Percentiles rank a stretch among this genome's conserved stretches.
Evolutionary conservation across 257 asterid genomes (phyloP).

Genomic region (Mentha longifolia): DNA sequence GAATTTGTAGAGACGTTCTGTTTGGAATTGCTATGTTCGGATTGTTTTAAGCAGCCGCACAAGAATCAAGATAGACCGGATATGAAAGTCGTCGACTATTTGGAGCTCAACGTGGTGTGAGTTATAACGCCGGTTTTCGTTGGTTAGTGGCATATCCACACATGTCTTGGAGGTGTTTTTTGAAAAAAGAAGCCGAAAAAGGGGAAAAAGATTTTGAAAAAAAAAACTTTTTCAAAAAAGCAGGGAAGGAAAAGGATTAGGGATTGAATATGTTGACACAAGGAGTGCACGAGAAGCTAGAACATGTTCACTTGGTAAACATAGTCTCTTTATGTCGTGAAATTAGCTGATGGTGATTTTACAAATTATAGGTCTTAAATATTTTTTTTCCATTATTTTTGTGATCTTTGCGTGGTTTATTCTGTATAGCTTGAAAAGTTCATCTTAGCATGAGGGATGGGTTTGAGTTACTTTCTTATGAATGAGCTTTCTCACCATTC

Average conservation of each 20-base stretch:
- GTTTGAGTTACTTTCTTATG: too few species aligned
- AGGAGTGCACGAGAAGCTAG: too few species aligned
- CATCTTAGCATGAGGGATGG: too few species aligned
- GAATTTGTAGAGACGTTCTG: constrained; percentile 73
- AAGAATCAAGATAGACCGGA: constrained; percentile 36
- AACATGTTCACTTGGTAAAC: too few species aligned
- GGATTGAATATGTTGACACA: neutral
- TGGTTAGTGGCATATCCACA: neutral
- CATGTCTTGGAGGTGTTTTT: neutral
- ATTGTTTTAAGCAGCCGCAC: constrained; percentile 47
- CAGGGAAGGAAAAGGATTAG: neutral
- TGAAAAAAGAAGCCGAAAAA: neutral
- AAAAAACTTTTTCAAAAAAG: too few species aligned
- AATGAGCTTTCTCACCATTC: too few species aligned
- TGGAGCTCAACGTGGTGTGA: constrained; percentile 16
- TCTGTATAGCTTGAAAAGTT: too few species aligned
- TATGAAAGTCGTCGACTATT: constrained; percentile 23
- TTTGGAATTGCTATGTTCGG: constrained; percentile 66
- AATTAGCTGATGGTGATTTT: too few species aligned
- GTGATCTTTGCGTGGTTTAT: too few species aligned
- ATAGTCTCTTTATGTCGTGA: too few species aligned
- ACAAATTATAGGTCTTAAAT: too few species aligned
- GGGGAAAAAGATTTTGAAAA: neutral
- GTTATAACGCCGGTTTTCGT: neutral
- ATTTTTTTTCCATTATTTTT: too few species aligned